phyloP scores from a whole-genome alignment of 1,284 basidiomycete species.

The Crocinoboletus sp. region DNA sequence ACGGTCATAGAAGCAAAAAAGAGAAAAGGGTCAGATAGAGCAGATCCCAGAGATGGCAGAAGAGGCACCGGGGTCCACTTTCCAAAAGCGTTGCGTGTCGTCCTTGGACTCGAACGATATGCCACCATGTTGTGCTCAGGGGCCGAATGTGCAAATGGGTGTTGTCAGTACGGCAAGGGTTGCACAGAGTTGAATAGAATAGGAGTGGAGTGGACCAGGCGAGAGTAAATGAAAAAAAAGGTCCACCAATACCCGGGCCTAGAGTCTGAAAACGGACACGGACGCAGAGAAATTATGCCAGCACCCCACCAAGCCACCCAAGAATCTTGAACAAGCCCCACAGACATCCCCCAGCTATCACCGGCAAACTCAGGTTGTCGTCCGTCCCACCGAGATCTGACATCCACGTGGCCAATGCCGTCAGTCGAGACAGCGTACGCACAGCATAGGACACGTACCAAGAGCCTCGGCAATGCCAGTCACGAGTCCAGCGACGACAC shows the following conservation, averaged over 20 bases:
- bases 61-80: background rate
- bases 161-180: background rate
- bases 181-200: background rate
- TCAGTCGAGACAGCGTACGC: slow-evolving; percentile 4
- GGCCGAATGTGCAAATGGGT: no score
- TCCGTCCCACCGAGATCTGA: slow-evolving; percentile 85
- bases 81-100: background rate
- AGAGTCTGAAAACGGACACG: background rate
- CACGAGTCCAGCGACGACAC: slow-evolving; percentile 67
- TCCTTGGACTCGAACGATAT: no score
- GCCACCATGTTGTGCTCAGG: background rate
- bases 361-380: slow-evolving; percentile 92
- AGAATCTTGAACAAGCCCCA: slow-evolving; percentile 61
- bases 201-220: background rate
- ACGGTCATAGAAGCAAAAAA: background rate
- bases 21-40: background rate
- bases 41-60: background rate
- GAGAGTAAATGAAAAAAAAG: background rate
- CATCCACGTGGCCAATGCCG: slow-evolving; percentile 17
- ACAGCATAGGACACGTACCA: slow-evolving; percentile 47
- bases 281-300: slow-evolving; percentile 11
- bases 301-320: slow-evolving; percentile 24
- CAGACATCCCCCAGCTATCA: slow-evolving; percentile 83
- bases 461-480: slow-evolving; percentile 82
- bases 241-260: background rate